Conservation (phyloP, 108 stramenopile genomes). For the Cyclotella cryptica region DNA sequence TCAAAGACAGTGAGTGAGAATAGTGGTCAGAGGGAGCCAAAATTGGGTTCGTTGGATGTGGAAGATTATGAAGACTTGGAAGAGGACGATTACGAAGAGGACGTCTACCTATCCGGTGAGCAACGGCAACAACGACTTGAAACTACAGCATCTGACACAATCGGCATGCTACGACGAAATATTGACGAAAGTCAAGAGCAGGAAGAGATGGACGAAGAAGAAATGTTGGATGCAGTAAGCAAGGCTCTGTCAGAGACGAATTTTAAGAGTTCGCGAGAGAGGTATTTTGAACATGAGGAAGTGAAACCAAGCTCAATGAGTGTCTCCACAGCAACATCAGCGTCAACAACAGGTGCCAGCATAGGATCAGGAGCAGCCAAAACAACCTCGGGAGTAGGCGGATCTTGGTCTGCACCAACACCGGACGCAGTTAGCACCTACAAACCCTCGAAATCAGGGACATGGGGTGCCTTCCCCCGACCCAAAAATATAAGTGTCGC, state of each 20-base stretch:
- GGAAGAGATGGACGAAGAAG: slow-evolving; percentile 71
- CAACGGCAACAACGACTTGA: slow-evolving; percentile 34
- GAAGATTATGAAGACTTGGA: slow-evolving; percentile 33
- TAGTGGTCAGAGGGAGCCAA: slow-evolving; percentile 11
- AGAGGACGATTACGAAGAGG: slow-evolving; percentile 32
- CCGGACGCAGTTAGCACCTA: slow-evolving; percentile 50
- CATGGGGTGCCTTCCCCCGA: slow-evolving; percentile 94
- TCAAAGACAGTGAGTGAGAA: not conserved
- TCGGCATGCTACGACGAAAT: slow-evolving; percentile 51
- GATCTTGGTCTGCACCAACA: slow-evolving; percentile 56
- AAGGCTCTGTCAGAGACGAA: slow-evolving; percentile 57
- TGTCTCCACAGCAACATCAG: slow-evolving; percentile 7
- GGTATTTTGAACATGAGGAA: slow-evolving; percentile 2
- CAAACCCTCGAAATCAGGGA: slow-evolving; percentile 73
- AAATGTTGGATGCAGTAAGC: slow-evolving; percentile 69
- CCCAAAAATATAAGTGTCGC: slow-evolving; percentile 92
- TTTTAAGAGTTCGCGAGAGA: slow-evolving; percentile 16
- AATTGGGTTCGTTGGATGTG: slow-evolving; percentile 30
- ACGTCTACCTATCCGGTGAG: slow-evolving; percentile 1
- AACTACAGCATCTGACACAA: slow-evolving; percentile 39
- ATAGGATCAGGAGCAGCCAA: slow-evolving; percentile 8
- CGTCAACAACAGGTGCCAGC: slow-evolving; percentile 4
- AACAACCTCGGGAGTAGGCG: slow-evolving; percentile 81
- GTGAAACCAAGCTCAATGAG: not conserved
- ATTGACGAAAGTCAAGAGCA: slow-evolving; percentile 52